A percentile compares a stretch with the other conserved stretches of the same genome.
These are phyloP conservation scores for Boletus rubescentipes DNA, from an alignment of 768 basidiomycete species.

Conservation along the genomic window DNA sequence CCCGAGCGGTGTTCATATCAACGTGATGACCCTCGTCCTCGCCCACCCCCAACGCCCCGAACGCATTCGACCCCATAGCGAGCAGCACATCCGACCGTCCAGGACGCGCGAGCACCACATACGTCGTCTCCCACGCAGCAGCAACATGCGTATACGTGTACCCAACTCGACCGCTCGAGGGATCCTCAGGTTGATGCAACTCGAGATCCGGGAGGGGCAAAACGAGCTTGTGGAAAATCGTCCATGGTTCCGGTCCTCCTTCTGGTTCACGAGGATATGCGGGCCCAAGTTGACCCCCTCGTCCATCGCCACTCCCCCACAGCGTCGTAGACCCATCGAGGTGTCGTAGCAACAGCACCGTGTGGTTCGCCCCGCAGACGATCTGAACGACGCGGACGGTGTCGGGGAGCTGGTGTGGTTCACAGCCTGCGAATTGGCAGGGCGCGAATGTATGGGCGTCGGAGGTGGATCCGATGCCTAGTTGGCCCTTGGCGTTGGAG, in stretches of 20 bases:
- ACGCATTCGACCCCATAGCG: slow-evolving; percentile 84
- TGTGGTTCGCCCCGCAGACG: slow-evolving; percentile 77
- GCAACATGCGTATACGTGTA: slow-evolving; percentile 53
- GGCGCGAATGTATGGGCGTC: slow-evolving; percentile 42
- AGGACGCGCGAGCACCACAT: slow-evolving; percentile 54
- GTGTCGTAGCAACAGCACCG: slow-evolving; percentile 59
- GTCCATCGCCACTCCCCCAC: slow-evolving; percentile 77
- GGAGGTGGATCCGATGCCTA: slow-evolving; percentile 38
- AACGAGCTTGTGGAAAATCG: slow-evolving; percentile 50
- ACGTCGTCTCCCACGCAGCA: slow-evolving; percentile 84
- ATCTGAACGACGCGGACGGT: slow-evolving; percentile 45
- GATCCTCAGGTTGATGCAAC: too few species aligned
- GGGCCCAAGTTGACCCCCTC: slow-evolving; percentile 69
- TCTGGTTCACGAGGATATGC: slow-evolving; percentile 20
- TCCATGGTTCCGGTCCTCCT: background rate
- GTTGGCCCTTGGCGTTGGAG: slow-evolving; percentile 50
- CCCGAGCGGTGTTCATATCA: too few species aligned
- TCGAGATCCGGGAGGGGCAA: too few species aligned
- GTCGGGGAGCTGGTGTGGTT: slow-evolving; percentile 25
- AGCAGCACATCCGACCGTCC: slow-evolving; percentile 54
- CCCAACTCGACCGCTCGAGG: background rate
- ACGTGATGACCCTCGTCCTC: slow-evolving; percentile 4
- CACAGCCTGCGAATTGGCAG: slow-evolving; percentile 33
- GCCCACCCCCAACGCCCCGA: slow-evolving; percentile 73
- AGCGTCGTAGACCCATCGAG: slow-evolving; percentile 39